Evolutionary conservation across 768 basidiomycete species (phyloP), one percentile per base, ranked within the genome.

Genomic region (Rhodotorula paludigena): DNA sequence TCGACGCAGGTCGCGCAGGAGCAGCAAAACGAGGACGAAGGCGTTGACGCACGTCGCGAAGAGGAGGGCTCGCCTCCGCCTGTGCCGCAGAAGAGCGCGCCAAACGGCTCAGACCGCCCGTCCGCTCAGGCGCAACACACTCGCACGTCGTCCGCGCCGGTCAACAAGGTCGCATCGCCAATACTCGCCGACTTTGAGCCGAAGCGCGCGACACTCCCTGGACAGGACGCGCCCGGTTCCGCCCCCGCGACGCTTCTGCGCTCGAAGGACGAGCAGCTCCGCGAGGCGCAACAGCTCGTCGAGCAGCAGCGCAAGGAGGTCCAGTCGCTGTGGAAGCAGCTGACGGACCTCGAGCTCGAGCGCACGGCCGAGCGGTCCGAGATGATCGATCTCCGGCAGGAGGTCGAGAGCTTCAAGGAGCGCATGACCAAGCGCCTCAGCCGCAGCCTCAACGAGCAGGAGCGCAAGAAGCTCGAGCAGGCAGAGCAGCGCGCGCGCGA

Each of bases 391-490:
- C 55, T 76, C 16, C 49, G 72, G 16, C 48, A 30, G 3, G 60
- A 73, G 38, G 52, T 74, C 47, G 62, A 68, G 53, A 44, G 45
- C 35, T 57, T 67, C 71, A 55, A 56, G 42, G 32, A 42, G 57
- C 36, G 51, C 10, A 56, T 64, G 61, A 55, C 38, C 12, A 25
- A 55, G 64, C 36, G 61, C 4, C 41, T 54, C 28, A 30, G 45
- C 9, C 28, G 39, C 15, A 5, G 59, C 4, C 18, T 56, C 5
- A 39, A 57, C 35, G 66, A 59, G 45, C 51, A 53, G 14, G 61
- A 67, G 42, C 45, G 38, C 14, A 52, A 30, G 55, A 36, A 35
- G 25, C 36, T 60, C 53, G 71, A 68, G 15, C 39, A 55, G 39
- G 30, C 58, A n/a, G 16, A 32, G 18, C 18, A 11, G 57, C 49